These are phyloP conservation scores for Phytophthora fragariaefolia DNA, from an alignment of 352 stramenopile species.

Conservation along the genomic window DNA sequence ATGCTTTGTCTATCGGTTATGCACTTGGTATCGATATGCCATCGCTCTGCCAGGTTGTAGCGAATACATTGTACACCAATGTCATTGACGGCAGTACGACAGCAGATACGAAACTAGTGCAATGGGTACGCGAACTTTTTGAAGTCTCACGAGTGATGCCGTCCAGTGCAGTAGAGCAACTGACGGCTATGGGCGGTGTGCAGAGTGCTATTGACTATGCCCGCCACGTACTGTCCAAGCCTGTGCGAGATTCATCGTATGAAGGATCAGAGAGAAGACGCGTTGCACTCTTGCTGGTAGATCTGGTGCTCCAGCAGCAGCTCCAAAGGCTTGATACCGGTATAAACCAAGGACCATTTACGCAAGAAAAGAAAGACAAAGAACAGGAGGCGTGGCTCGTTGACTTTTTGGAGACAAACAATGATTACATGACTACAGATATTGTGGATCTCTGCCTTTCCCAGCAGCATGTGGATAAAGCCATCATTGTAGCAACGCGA, in stretches of 20 bases:
- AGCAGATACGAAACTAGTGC: conserved; percentile 37
- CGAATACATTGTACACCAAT: conserved; percentile 74
- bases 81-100: conserved; percentile 32
- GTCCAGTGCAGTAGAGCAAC: conserved; percentile 71
- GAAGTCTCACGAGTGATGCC: conserved; percentile 72
- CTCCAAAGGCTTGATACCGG: conserved; percentile 38
- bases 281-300: conserved; percentile 60
- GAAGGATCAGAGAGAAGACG: conserved; percentile 50
- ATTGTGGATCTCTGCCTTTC: conserved; percentile 76
- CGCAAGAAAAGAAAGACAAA: conserved; percentile 40
- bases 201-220: conserved; percentile 69
- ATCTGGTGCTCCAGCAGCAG: conserved; percentile 70
- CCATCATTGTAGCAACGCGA: conserved; percentile 58
- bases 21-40: conserved; percentile 89
- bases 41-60: conserved; percentile 84
- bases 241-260: conserved; percentile 38
- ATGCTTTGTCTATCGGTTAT: conserved; percentile 87
- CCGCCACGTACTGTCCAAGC: conserved; percentile 54
- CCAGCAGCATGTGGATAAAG: conserved; percentile 72
- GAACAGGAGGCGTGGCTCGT: conserved; percentile 57
- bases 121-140: conserved; percentile 84
- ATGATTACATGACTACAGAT: conserved; percentile 64
- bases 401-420: conserved; percentile 60
- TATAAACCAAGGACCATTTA: not conserved
- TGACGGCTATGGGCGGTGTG: conserved; percentile 60